A percentile compares a stretch with the other conserved stretches of the same genome.
These are phyloP conservation scores for Euphorbia peplus DNA, from an alignment of 345 rosid species.

Conservation along the genomic window DNA sequence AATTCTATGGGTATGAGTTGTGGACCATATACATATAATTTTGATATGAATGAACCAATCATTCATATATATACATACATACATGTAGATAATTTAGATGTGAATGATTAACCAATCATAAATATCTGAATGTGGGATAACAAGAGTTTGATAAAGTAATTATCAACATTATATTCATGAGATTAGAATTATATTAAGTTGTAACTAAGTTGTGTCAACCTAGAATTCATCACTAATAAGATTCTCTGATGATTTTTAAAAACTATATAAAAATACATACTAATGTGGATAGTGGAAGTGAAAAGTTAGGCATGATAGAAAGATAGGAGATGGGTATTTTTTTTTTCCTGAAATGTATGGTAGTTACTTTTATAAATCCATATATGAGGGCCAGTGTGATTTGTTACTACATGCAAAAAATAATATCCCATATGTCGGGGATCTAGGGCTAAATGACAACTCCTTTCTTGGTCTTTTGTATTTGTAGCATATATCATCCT, in stretches of 20 bases:
- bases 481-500: constrained; percentile 13
- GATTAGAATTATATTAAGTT: neutral
- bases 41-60: neutral
- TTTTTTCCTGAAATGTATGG: constrained; percentile 22
- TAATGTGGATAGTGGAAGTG: neutral
- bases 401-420: constrained; percentile 22
- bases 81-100: neutral
- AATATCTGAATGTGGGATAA: neutral
- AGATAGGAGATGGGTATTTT: neutral
- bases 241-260: neutral
- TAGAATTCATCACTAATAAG: no score
- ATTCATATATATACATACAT: no score
- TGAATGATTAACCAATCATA: neutral
- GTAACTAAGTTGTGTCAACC: no score
- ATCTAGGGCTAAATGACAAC: constrained; percentile 38
- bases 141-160: neutral
- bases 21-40: constrained; percentile 19
- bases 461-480: constrained; percentile 15
- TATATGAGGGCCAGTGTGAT: constrained; percentile 15
- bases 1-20: neutral
- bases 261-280: no score
- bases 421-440: constrained; percentile 33
- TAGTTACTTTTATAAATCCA: constrained; percentile 15
- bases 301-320: constrained; percentile 17
- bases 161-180: no score